phyloP scores from a whole-genome alignment of 1,284 basidiomycete species.

The Cutaneotrichosporon dermatis region DNA sequence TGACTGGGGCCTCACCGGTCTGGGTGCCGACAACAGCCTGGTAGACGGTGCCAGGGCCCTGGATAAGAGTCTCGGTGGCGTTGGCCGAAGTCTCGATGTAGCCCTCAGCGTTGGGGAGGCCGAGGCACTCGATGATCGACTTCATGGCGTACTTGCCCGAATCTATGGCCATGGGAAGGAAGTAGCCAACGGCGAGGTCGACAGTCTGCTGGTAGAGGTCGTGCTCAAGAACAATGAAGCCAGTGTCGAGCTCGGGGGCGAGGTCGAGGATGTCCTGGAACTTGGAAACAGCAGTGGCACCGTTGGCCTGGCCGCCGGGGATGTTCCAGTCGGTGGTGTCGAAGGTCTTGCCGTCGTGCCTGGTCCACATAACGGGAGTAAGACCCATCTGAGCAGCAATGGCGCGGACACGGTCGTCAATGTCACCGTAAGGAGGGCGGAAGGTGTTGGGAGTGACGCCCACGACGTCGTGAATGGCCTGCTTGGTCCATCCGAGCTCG shows the following conservation, averaged over 20 bases:
- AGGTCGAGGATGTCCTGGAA: slow-evolving; percentile 50
- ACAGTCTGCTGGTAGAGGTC: slow-evolving; percentile 81
- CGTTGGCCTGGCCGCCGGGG: slow-evolving; percentile 63
- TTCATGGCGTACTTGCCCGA: slow-evolving; percentile 54
- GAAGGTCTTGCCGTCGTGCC: slow-evolving; percentile 52
- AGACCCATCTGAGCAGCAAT: slow-evolving; percentile 42
- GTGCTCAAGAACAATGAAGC: slow-evolving; percentile 85
- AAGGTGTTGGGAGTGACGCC: slow-evolving; percentile 73
- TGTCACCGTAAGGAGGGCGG: slow-evolving; percentile 61
- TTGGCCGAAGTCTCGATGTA: slow-evolving; percentile 50
- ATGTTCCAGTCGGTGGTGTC: slow-evolving; percentile 85
- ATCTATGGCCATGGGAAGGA: slow-evolving; percentile 65
- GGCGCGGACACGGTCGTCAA: slow-evolving; percentile 24
- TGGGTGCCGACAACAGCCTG: slow-evolving; percentile 34
- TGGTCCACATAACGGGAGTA: slow-evolving; percentile 48
- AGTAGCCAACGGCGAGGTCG: slow-evolving; percentile 81
- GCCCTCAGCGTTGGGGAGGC: slow-evolving; percentile 46
- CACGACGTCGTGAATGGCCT: slow-evolving; percentile 74
- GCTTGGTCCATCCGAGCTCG: slow-evolving; percentile 86
- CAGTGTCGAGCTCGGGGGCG: slow-evolving; percentile 49
- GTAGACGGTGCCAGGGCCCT: slow-evolving; percentile 23
- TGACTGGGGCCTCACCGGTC: slow-evolving; percentile 26
- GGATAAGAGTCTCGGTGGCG: slow-evolving; percentile 34
- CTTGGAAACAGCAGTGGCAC: slow-evolving; percentile 55
- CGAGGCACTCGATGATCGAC: slow-evolving; percentile 63